phyloP scores from a whole-genome alignment of 306 rosid species.

The Vigna reflexopilosa region DNA sequence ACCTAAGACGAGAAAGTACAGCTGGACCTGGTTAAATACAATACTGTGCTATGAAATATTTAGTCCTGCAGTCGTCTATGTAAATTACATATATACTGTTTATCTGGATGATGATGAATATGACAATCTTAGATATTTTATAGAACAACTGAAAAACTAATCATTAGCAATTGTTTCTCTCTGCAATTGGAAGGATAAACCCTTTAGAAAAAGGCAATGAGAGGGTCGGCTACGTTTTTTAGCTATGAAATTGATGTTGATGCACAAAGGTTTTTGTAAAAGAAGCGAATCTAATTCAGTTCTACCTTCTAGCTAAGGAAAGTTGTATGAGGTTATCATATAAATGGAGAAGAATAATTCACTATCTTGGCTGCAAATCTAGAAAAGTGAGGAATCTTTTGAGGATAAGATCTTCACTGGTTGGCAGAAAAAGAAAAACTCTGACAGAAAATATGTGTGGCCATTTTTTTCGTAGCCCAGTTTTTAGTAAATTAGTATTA shows the following conservation, averaged over 20 bases:
- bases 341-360: background rate
- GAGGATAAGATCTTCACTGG: constrained; percentile 9
- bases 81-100: constrained; percentile 36
- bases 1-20: constrained; percentile 3
- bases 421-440: constrained; percentile 10
- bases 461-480: background rate
- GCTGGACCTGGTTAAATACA: constrained; percentile 33
- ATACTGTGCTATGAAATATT: constrained; percentile 32
- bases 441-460: background rate
- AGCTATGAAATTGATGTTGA: constrained; percentile 12
- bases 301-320: constrained; percentile 24
- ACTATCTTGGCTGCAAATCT: background rate
- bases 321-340: background rate
- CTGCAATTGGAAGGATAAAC: constrained; percentile 32
- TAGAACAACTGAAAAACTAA: constrained; percentile 27
- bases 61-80: constrained; percentile 32
- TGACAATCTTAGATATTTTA: constrained; percentile 23
- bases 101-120: constrained; percentile 37
- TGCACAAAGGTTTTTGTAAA: constrained; percentile 36
- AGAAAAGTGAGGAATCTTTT: background rate
- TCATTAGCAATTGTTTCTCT: constrained; percentile 18
- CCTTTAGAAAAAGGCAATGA: constrained; percentile 36
- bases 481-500: background rate
- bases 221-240: constrained; percentile 33
- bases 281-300: constrained; percentile 46